Base-by-base conservation (phyloP, 2,329 filamentous ascomycete species). In the Xylaria multiplex region DNA sequence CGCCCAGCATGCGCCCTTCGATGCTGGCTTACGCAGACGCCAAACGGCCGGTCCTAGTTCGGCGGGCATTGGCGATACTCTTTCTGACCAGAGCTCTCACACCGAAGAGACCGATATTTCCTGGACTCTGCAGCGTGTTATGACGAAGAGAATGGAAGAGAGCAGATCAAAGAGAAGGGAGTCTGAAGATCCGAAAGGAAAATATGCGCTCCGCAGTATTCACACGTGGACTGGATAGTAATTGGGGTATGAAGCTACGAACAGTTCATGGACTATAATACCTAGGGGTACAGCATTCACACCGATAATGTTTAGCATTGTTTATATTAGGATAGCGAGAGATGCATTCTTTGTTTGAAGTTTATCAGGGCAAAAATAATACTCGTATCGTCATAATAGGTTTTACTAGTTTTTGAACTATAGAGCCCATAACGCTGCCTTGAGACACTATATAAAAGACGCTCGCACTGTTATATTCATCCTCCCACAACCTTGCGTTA, bases 111-210 rank as follows among this genome's bases (percentile, higher is more conserved):
- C 80, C 40, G 77, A 80, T 56, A 72, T 85, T 50, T 83, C 83
- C 2, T 75, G 80, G 69, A 83, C 81, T 64, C 69, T 86, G 62
- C 82, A 82, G 65, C 79, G 83, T 60, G 82, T 86, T 2, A 80
- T 82, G 42, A 81, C 81, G 22, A 79, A 77, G 60, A 74, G 80
- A 27, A 72, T 79, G 69, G 75, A 77, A 67, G 70, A 72, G 59
- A 62, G 56, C 32, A 71, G 65, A 52, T 43, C 30, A n/a, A 65
- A 59, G 40, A 74, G 67, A 62, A 37, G 37, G 16, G 53, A 57
- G 6, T 65, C 62, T 24, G 69, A 70, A 22, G 72, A 74, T 58
- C 58, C 69, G 3, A 76, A 76, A 49, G 74, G 72, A 14, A 75
- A 75, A 59, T 56, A 59, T 19, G 65, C 65, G 8, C 60, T 71